A percentile compares a stretch with the other conserved stretches of the same genome.
These are phyloP conservation scores for Isoetes engelmannii DNA, from an alignment of 83 land plant species.

Conservation along the genomic window DNA sequence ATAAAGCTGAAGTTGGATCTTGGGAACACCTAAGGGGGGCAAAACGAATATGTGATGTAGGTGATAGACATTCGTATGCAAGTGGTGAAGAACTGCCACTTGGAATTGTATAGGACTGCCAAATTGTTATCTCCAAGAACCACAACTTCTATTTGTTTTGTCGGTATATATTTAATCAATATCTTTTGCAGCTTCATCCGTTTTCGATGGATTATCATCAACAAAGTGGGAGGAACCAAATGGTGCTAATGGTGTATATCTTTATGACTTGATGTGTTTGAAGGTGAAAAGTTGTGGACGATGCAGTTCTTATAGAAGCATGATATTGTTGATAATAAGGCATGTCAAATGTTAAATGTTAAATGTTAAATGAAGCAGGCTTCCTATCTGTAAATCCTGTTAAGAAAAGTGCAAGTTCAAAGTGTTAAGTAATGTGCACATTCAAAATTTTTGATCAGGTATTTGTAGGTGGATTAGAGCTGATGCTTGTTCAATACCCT, in stretches of 20 bases:
- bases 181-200: constrained; percentile 55
- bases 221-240: constrained; percentile 94
- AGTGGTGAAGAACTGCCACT: too few relatives aligned
- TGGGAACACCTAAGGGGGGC: too few relatives aligned
- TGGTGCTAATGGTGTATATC: constrained; percentile 61
- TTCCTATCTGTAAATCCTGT: background rate
- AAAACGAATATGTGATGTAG: too few relatives aligned
- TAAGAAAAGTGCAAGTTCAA: background rate
- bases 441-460: background rate
- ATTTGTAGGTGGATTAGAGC: too few relatives aligned
- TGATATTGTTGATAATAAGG: constrained; percentile 1
- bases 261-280: background rate
- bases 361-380: too few relatives aligned
- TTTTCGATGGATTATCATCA: constrained; percentile 70
- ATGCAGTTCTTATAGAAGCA: background rate
- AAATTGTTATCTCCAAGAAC: background rate
- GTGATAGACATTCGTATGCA: too few relatives aligned
- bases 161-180: constrained; percentile 2
- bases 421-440: background rate
- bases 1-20: too few relatives aligned
- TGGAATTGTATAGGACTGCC: constrained; percentile 14
- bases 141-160: background rate
- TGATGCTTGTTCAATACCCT: constrained; percentile 5
- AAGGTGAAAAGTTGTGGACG: background rate
- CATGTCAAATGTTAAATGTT: background rate